A percentile compares a stretch with the other conserved stretches of the same genome.
Evolutionary conservation across 441 rosid genomes (phyloP).

Genomic region (Pelargonium hybrid): DNA sequence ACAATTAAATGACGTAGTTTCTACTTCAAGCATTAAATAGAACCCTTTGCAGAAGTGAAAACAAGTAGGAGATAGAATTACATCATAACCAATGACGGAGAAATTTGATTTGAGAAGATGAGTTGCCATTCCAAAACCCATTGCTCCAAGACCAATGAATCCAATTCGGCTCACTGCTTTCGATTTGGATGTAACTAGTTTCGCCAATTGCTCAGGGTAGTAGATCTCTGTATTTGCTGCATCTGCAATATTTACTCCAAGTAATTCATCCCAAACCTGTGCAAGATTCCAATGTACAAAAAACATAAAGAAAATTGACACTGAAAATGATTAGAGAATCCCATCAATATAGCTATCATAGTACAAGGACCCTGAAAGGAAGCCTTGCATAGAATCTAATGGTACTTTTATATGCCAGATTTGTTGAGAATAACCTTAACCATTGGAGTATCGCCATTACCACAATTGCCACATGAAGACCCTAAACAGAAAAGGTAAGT

Average conservation of each 20-base stretch:
- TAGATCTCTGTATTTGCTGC: slow-evolving; percentile 62
- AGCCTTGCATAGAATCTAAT: background rate
- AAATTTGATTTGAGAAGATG: slow-evolving; percentile 62
- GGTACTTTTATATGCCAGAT: slow-evolving; percentile 19
- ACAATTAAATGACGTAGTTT: background rate
- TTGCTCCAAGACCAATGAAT: slow-evolving; percentile 95
- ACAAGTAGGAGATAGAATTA: slow-evolving; percentile 31
- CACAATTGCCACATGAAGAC: slow-evolving; percentile 40
- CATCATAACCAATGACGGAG: slow-evolving; percentile 68
- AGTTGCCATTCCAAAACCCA: slow-evolving; percentile 98
- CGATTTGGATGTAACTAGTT: slow-evolving; percentile 43
- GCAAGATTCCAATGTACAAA: slow-evolving; percentile 14
- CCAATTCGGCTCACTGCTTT: slow-evolving; percentile 54
- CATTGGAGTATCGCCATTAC: slow-evolving; percentile 35
- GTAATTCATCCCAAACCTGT: slow-evolving; percentile 67
- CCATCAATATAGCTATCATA: slow-evolving; percentile 9
- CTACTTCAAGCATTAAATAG: slow-evolving; percentile 5
- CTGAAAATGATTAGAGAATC: background rate
- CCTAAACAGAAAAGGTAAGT: slow-evolving; percentile 38
- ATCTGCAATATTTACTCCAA: slow-evolving; percentile 51
- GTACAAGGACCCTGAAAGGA: slow-evolving; percentile 12
- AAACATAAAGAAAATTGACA: background rate
- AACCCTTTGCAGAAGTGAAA: slow-evolving; percentile 5
- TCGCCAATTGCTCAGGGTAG: slow-evolving; percentile 58
- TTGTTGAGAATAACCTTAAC: slow-evolving; percentile 43